Evolutionary conservation across 305 asterid species (phyloP).

Genomic region (Fraxinus latifolia): DNA sequence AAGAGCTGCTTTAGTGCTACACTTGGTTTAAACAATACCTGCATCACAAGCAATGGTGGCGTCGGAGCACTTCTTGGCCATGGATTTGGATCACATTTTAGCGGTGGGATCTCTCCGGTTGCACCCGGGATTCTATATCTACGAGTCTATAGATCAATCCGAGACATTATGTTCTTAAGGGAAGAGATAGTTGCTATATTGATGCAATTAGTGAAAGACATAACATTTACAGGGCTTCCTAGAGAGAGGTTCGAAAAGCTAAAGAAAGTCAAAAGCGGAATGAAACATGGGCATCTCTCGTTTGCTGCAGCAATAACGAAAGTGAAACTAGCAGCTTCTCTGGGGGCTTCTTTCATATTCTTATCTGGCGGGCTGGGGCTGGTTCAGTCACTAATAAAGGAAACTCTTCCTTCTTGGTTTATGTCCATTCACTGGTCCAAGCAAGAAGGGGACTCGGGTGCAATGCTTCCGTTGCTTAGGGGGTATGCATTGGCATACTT

Average conservation of each 20-base stretch:
- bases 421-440: constrained; percentile 56
- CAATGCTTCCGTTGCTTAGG: constrained; percentile 55
- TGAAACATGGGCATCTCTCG: constrained; percentile 50
- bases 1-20: constrained; percentile 73
- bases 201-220: constrained; percentile 71
- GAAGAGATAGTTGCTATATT: constrained; percentile 74
- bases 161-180: constrained; percentile 84
- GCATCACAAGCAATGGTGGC: constrained; percentile 76
- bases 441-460: constrained; percentile 37
- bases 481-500: constrained; percentile 87
- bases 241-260: constrained; percentile 31
- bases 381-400: constrained; percentile 75
- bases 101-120: constrained; percentile 84
- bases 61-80: constrained; percentile 93
- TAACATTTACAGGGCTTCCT: constrained; percentile 35
- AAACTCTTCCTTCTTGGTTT: constrained; percentile 93
- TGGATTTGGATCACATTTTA: constrained; percentile 86
- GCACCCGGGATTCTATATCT: constrained; percentile 92
- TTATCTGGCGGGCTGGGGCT: constrained; percentile 81
- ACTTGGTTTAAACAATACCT: constrained; percentile 56
- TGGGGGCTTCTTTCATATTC: constrained; percentile 79
- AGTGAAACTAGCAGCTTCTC: constrained; percentile 85
- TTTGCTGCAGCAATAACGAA: constrained; percentile 64
- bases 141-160: constrained; percentile 73
- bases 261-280: constrained; percentile 39